Base-by-base conservation (phyloP, 805 yeast species). In the Kurtzmaniella fragi region DNA sequence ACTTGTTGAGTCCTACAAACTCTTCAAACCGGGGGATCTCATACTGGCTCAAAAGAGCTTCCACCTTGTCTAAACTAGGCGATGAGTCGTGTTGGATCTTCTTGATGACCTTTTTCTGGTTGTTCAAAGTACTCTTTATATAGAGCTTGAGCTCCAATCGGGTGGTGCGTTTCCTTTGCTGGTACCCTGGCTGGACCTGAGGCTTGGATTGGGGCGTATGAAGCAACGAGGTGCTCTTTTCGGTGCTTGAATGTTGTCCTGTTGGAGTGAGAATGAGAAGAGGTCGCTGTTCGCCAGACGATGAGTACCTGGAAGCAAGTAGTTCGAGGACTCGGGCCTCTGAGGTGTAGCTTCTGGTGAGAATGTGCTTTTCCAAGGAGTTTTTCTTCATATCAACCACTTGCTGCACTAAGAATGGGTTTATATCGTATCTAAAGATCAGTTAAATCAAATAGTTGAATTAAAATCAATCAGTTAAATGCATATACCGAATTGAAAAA, bases 1-100 rank as follows among this genome's bases (percentile, higher is more conserved):
- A 63, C n/a, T 53, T 52, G 53, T 82, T 71, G 61, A 87, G 63
- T 2, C 73, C 73, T 2, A 60, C 34, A 46, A 80, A 83, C 20
- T 73, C 73, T 30, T 70, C 76, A 50, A 70, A 80, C 17, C 59
- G 47, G 14, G 73, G 70, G 10, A 64, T 46, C 46, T 56, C 39
- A 57, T 56, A 50, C 42, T 49, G 54, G 44, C 46, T 5, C 8
- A 20, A 20, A 20, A 20, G 25, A 8, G 25, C 5, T 20, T 20
- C 25, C 25, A 20, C 25, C 8, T 20, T 20, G 25, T 5, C 8
- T 8, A 8, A 5, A 20, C 8, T 20, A 20, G 8, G 7, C 8
- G 25, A 20, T 20, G 25, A 20, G 8, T 20, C 25, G 8, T 36
- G 52, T 50, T 65, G 68, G 30, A 75, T 45, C 38, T 61, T 62